Evolutionary conservation across 2,329 filamentous ascomycete genomes (phyloP).

Genomic region (Phaeosphaeria sp.): DNA sequence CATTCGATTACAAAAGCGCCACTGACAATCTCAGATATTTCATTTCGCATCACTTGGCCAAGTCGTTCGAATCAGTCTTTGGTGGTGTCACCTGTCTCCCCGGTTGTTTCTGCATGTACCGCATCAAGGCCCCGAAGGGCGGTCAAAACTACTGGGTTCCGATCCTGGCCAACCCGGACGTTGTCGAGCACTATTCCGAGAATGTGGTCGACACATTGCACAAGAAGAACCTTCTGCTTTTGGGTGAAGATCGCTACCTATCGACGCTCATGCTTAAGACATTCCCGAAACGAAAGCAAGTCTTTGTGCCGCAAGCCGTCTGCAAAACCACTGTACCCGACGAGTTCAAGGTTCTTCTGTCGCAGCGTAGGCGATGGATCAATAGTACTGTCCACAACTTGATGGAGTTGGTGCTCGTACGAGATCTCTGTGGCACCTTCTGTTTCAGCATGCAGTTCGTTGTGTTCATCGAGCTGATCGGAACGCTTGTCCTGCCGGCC

Average conservation of each 20-base stretch:
- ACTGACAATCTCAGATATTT: slow-evolving; percentile 69
- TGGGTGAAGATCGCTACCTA: slow-evolving; percentile 93
- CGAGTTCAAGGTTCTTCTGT: slow-evolving; percentile 87
- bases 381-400: slow-evolving; percentile 99
- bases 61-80: slow-evolving; percentile 98
- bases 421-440: slow-evolving; percentile 96
- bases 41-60: slow-evolving; percentile 95
- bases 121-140: slow-evolving; percentile 98
- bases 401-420: slow-evolving; percentile 94
- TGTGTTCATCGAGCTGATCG: slow-evolving; percentile 92
- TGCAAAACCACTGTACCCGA: slow-evolving; percentile 99
- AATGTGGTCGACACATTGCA: slow-evolving; percentile 98
- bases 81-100: slow-evolving; percentile 98
- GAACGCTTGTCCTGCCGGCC: slow-evolving; percentile 91
- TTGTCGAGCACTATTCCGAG: slow-evolving; percentile 99
- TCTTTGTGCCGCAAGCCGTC: slow-evolving; percentile 97
- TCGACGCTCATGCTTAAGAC: slow-evolving; percentile 98
- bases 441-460: slow-evolving; percentile 99
- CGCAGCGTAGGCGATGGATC: slow-evolving; percentile 96
- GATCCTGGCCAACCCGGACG: slow-evolving; percentile 96
- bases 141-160: slow-evolving; percentile 99
- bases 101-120: slow-evolving; percentile 99
- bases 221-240: slow-evolving; percentile 91
- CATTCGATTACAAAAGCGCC: slow-evolving; percentile 25
- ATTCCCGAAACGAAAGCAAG: slow-evolving; percentile 98